phyloP scores from a whole-genome alignment of 73 alveolate species.

The Paramecium pentaurelia region DNA sequence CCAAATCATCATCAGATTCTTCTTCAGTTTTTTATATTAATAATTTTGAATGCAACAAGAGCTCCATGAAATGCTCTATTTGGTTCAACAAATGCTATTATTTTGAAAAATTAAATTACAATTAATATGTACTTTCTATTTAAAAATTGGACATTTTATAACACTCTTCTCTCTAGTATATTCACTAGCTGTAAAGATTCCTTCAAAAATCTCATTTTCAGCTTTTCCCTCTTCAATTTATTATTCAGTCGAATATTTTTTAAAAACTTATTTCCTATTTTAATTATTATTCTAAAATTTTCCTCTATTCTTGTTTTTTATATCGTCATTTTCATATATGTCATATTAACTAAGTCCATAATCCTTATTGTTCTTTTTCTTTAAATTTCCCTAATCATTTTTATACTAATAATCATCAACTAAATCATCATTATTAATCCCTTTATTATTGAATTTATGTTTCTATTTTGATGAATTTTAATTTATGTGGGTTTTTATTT shows the following conservation, averaged over 20 bases:
- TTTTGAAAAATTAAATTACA: not conserved
- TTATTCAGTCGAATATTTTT: not conserved
- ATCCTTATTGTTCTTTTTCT: not conserved
- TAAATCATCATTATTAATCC: not conserved
- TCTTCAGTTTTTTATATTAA: not conserved
- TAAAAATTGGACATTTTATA: constrained; percentile 22
- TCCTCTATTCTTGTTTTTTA: not conserved
- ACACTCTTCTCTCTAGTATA: not conserved
- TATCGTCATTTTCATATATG: not conserved
- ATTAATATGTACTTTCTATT: constrained; percentile 6
- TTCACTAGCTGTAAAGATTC: not conserved
- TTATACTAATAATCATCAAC: not conserved
- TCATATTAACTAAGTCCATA: not conserved
- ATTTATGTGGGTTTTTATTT: not conserved
- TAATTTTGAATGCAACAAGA: constrained; percentile 36
- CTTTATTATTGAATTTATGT: not conserved
- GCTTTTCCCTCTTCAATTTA: not conserved
- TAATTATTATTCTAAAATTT: not conserved
- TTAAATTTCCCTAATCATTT: not conserved
- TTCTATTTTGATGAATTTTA: not conserved
- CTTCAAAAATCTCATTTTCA: constrained; percentile 2
- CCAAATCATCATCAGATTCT: not conserved
- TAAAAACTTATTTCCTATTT: not conserved
- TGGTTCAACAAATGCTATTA: not conserved
- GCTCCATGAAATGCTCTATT: constrained; percentile 61